Conservation (phyloP, 306 rosid species). For the Medicago arabica region DNA sequence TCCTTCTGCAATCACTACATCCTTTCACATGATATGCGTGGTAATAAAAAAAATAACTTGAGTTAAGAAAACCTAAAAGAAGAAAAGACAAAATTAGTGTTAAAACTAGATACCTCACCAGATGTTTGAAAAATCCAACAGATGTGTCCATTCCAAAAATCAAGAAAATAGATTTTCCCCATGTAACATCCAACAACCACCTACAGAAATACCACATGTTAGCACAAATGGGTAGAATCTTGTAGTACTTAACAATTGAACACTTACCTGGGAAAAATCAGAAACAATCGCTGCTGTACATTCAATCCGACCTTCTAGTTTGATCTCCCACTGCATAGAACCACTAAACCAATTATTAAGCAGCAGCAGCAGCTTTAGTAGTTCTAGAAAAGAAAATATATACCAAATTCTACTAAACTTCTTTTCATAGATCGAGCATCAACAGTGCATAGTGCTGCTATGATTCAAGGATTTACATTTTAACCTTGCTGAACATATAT, state of each 20-base stretch:
- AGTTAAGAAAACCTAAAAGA: conserved; percentile 26
- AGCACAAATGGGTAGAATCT: conserved; percentile 39
- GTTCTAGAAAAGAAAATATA: conserved; percentile 31
- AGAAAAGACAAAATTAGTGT: conserved; percentile 28
- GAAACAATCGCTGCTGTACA: conserved; percentile 83
- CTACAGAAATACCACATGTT: conserved; percentile 48
- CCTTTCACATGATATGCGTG: conserved; percentile 1
- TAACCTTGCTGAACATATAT: conserved; percentile 25
- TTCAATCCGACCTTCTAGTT: conserved; percentile 88
- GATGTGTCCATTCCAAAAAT: conserved; percentile 66
- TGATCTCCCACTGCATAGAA: conserved; percentile 83
- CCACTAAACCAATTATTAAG: conserved; percentile 73
- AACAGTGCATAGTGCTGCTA: conserved; percentile 9
- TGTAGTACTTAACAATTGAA: conserved; percentile 33
- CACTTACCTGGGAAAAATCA: conserved; percentile 79
- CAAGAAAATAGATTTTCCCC: conserved; percentile 88
- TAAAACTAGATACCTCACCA: conserved; percentile 71
- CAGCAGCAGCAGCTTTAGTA: conserved; percentile 47
- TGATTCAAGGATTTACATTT: conserved; percentile 16
- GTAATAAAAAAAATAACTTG: conserved; percentile 14
- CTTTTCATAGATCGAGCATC: conserved; percentile 20
- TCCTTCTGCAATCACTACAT: conserved; percentile 23
- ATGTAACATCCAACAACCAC: conserved; percentile 93
- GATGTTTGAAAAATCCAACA: conserved; percentile 85
- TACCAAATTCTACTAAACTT: conserved; percentile 22